Evolutionary conservation across 257 asterid species (phyloP), one percentile per base, ranked within the genome.

Genomic region (Lantana camara): DNA sequence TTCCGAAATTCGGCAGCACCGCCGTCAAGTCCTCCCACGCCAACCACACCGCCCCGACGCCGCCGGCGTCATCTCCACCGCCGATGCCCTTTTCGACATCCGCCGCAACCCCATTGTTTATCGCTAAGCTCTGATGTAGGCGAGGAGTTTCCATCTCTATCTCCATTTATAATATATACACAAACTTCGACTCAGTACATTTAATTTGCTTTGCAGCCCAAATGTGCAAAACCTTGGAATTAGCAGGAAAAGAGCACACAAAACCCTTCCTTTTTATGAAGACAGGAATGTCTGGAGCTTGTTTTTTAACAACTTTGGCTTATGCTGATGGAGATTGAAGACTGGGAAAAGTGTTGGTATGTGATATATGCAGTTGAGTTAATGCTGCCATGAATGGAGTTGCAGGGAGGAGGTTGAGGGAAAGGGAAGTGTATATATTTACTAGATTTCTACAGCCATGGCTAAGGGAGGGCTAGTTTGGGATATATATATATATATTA

Each of bases 21-120:
- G 84, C 92, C 61, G 83, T 84, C 0, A 91, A 72, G 21, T 86
- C 91, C 75, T 86, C 85, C 98, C 98, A 91, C 3, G 81, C 85
- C 79, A 91, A 67, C 46, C 73, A 74, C 29, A 41, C 77, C 7
- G 19, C 64, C 22, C 54, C 56, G 7, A 72, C 73, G 4, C 53
- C 72, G 11, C 60, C 67, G 32, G 69, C 78, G n/a, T n/a, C n/a
- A n/a, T n/a, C n/a, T n/a, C n/a, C 73, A 3, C 53, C 72, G 11
- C 60, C 67, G 32, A 69, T 77, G 37, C 46, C 69, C 16, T 27
- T 60, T 23, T 73, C 86, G 3, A 69, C 21, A 38, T 73, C 85
- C 12, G 42, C 34, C 7, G 17, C 59, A 15, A 65, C 74, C 4
- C 63, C 64, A 5, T 2, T 13, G 5, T 35, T 4, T 35, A 35